phyloP scores from a whole-genome alignment of 441 rosid species.

The Hura crepitans region DNA sequence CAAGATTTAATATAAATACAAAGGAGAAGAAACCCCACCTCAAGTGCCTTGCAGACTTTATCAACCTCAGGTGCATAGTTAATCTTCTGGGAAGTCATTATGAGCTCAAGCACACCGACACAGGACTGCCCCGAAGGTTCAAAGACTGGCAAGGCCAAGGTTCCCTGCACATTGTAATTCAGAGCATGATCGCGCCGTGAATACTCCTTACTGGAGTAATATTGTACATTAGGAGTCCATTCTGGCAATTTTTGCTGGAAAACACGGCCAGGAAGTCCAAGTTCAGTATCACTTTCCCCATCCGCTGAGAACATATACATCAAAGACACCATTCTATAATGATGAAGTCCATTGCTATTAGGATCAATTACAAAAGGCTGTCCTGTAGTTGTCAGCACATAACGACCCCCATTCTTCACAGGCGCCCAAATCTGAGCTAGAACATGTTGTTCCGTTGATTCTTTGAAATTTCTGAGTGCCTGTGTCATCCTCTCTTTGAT shows the following conservation, averaged over 20 bases:
- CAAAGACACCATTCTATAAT: constrained; percentile 80
- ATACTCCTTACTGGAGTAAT: constrained; percentile 75
- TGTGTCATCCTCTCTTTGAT: constrained; percentile 85
- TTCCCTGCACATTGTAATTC: constrained; percentile 66
- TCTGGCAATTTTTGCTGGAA: constrained; percentile 74
- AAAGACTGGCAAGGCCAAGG: constrained; percentile 89
- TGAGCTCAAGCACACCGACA: constrained; percentile 87
- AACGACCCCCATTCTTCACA: constrained; percentile 51
- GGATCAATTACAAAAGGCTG: constrained; percentile 89
- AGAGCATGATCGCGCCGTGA: constrained; percentile 73
- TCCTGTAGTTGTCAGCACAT: constrained; percentile 72
- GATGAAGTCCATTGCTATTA: constrained; percentile 60
- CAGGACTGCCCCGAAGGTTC: constrained; percentile 72
- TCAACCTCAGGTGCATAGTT: constrained; percentile 92
- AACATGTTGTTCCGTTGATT: constrained; percentile 71
- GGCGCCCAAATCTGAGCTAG: constrained; percentile 97
- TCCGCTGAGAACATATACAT: constrained; percentile 70
- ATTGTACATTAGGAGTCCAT: constrained; percentile 94
- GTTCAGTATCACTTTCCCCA: constrained; percentile 57
- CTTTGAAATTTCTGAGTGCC: constrained; percentile 74
- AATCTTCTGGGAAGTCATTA: constrained; percentile 79
- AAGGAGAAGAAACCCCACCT: constrained; percentile 59
- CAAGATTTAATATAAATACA: constrained; percentile 2
- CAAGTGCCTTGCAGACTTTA: constrained; percentile 95
- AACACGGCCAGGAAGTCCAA: constrained; percentile 95